Conservation (phyloP, 192 early-diverging fungal species). For the Entomortierella beljakovae region DNA sequence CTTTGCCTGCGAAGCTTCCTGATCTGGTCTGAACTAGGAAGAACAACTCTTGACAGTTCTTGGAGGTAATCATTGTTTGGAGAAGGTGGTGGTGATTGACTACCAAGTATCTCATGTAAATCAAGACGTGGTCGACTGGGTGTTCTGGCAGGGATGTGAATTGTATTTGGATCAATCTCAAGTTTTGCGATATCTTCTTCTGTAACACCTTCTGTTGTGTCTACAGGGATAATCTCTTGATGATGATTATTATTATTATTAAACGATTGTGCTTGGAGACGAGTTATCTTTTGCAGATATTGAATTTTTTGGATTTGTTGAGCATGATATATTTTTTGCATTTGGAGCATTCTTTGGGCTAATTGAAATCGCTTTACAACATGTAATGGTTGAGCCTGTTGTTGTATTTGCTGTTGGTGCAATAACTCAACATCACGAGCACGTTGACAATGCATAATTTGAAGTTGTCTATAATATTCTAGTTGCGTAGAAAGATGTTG, state of each 20-base stretch:
- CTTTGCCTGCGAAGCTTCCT: constrained; percentile 29
- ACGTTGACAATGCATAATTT: constrained; percentile 48
- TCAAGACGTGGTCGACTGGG: constrained; percentile 14
- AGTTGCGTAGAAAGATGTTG: constrained; percentile 32
- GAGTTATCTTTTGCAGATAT: constrained; percentile 31
- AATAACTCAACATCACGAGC: constrained; percentile 34
- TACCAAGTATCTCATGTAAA: constrained; percentile 24
- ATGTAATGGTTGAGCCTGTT: constrained; percentile 25
- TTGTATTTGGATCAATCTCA: constrained; percentile 33
- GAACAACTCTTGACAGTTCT: constrained; percentile 24
- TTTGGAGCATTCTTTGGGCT: constrained; percentile 30
- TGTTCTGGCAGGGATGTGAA: constrained; percentile 16
- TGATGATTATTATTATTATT: not conserved
- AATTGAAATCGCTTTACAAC: constrained; percentile 25
- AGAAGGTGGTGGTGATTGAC: not conserved
- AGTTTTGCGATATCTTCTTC: constrained; percentile 21
- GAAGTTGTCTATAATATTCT: constrained; percentile 41
- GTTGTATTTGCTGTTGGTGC: constrained; percentile 32
- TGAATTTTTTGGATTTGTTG: constrained; percentile 45
- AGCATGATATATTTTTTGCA: constrained; percentile 33
- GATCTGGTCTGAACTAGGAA: constrained; percentile 37
- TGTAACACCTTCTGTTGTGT: not conserved
- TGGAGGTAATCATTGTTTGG: not conserved
- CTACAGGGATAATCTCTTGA: not conserved
- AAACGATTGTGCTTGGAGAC: constrained; percentile 8